Conservation (phyloP, 2,329 filamentous ascomycete genomes). For the Colletotrichum cuscutae region DNA sequence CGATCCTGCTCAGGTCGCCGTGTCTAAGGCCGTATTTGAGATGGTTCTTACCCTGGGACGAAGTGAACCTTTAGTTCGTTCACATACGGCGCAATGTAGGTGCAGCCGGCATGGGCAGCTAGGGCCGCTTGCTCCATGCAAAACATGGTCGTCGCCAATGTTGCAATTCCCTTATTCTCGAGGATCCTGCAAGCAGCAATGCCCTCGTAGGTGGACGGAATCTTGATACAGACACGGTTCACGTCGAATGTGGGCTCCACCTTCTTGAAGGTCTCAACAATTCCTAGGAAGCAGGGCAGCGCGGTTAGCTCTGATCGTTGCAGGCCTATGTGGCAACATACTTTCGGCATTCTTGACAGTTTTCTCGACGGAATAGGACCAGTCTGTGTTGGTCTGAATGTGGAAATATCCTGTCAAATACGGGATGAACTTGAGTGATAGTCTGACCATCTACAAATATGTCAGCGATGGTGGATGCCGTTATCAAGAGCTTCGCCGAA, state of each 20-base stretch:
- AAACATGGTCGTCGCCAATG: constrained; percentile 72
- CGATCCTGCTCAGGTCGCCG: not conserved
- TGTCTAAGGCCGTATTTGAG: not conserved
- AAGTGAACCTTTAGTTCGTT: constrained; percentile 74
- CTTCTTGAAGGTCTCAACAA: constrained; percentile 57
- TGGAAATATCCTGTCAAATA: constrained; percentile 64
- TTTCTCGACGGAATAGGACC: constrained; percentile 59
- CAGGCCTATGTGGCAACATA: constrained; percentile 42
- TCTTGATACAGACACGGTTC: constrained; percentile 69
- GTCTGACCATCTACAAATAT: constrained; percentile 60
- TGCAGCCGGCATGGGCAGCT: constrained; percentile 66
- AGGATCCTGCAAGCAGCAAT: constrained; percentile 67
- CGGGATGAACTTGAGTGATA: constrained; percentile 61
- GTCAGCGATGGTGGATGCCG: not conserved
- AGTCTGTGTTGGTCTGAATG: constrained; percentile 69
- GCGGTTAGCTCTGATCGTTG: not conserved
- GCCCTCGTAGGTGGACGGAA: constrained; percentile 72
- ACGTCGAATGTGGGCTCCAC: constrained; percentile 55
- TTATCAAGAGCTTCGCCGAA: not conserved
- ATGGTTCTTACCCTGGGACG: constrained; percentile 53
- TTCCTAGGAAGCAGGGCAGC: constrained; percentile 50
- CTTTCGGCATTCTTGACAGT: constrained; percentile 62
- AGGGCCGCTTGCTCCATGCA: constrained; percentile 68
- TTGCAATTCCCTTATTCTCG: constrained; percentile 63
- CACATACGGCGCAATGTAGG: constrained; percentile 73